Evolutionary conservation across 257 asterid species (phyloP).

Genomic region (Scutellaria minor): DNA sequence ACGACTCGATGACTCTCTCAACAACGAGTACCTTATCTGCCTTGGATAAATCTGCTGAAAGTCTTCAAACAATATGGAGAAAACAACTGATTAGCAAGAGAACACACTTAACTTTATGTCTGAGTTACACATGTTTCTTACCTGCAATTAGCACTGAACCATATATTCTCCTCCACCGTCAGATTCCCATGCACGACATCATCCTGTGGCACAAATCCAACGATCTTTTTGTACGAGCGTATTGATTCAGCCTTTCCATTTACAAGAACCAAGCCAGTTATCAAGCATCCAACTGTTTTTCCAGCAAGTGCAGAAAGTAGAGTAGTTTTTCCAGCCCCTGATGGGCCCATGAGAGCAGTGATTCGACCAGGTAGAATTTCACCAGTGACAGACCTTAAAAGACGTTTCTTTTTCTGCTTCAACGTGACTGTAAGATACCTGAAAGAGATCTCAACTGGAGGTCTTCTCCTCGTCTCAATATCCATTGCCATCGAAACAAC

Average conservation of each 20-base stretch:
- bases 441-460: constrained; percentile 67
- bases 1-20: constrained; percentile 83
- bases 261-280: constrained; percentile 65
- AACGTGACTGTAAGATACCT: constrained; percentile 75
- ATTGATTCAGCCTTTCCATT: constrained; percentile 73
- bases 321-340: constrained; percentile 98
- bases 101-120: not conserved
- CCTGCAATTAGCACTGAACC: constrained; percentile 99
- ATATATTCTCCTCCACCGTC: constrained; percentile 96
- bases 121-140: constrained; percentile 31
- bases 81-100: constrained; percentile 35
- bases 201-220: constrained; percentile 97
- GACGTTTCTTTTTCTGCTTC: constrained; percentile 70
- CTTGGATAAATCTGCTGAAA: constrained; percentile 73
- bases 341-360: constrained; percentile 99
- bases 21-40: constrained; percentile 86
- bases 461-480: constrained; percentile 56
- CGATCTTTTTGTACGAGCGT: constrained; percentile 76
- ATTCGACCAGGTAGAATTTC: constrained; percentile 82
- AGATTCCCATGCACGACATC: constrained; percentile 95
- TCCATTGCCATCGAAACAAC: constrained; percentile 67
- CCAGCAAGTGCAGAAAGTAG: constrained; percentile 95
- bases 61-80: constrained; percentile 55
- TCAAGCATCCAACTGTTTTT: constrained; percentile 80
- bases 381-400: constrained; percentile 78